These are phyloP conservation scores for Talaromyces adpressus DNA, from an alignment of 495 filamentous ascomycete species.

Conservation along the genomic window DNA sequence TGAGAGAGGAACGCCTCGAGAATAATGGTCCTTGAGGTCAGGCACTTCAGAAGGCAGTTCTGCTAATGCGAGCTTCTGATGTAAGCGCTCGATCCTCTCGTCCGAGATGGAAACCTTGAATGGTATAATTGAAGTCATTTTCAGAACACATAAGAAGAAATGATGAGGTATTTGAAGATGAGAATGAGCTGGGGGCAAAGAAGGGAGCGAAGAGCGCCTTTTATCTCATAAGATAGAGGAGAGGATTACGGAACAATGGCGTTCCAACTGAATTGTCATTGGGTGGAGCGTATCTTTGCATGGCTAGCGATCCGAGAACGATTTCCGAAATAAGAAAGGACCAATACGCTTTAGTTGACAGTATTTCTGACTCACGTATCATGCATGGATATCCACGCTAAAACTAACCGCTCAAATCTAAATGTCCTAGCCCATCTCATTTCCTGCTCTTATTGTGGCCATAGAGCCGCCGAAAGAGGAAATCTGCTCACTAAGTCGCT, in stretches of 20 bases:
- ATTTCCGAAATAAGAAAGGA: no score
- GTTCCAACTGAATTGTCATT: neutral
- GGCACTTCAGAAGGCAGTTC: conserved; percentile 32
- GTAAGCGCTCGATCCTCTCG: conserved; percentile 25
- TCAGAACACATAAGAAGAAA: neutral
- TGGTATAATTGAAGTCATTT: conserved; percentile 8
- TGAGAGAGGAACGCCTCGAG: conserved; percentile 30
- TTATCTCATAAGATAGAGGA: no score
- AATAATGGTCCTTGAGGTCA: conserved; percentile 25
- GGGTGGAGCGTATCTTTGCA: conserved; percentile 1
- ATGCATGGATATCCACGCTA: neutral
- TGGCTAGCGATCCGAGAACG: neutral
- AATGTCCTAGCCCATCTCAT: neutral
- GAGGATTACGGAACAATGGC: neutral
- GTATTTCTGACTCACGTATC: neutral
- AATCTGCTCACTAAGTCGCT: neutral
- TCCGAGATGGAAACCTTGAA: conserved; percentile 33
- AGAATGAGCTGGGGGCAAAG: neutral
- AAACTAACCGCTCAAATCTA: neutral
- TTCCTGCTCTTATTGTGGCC: neutral
- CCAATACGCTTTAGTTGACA: neutral
- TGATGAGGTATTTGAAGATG: neutral
- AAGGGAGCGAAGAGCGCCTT: neutral
- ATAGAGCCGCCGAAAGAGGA: neutral
- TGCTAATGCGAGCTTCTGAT: conserved; percentile 25